Percentiles rank a stretch among this genome's conserved stretches.
Evolutionary conservation across 2,329 filamentous ascomycete genomes (phyloP).

Genomic region (Bisporella sp.): DNA sequence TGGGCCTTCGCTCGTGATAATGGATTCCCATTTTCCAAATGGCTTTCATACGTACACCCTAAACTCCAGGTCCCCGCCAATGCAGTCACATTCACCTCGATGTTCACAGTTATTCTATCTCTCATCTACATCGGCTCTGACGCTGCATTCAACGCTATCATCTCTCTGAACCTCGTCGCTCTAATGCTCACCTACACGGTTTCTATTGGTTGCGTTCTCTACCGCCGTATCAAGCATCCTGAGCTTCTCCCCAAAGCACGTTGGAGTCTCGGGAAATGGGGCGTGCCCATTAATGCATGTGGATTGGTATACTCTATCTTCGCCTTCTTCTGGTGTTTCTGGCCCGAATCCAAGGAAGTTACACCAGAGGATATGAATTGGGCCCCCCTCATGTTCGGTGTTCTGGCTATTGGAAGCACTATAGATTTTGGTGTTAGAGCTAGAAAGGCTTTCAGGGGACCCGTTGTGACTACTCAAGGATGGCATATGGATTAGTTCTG

Average conservation of each 20-base stretch:
- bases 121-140: conserved; percentile 42
- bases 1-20: conserved; percentile 38
- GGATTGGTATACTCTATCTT: not conserved
- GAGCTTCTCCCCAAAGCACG: not conserved
- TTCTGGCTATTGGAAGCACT: too few relatives aligned
- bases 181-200: not conserved
- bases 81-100: conserved; percentile 18
- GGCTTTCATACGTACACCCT: conserved; percentile 30
- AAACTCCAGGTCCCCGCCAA: conserved; percentile 34
- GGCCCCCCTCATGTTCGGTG: not conserved
- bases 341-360: not conserved
- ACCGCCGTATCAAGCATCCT: not conserved
- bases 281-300: not conserved
- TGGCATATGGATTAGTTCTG: too few relatives aligned
- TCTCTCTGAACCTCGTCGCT: not conserved
- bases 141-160: conserved; percentile 33
- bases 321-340: not conserved
- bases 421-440: too few relatives aligned
- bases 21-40: conserved; percentile 33
- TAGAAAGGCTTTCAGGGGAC: too few relatives aligned
- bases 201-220: not conserved
- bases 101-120: conserved; percentile 13
- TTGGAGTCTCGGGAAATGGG: not conserved
- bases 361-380: not conserved
- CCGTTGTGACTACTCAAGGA: too few relatives aligned